These are phyloP conservation scores for Beta macrorhiza DNA, from an alignment of 179 eudicot species.

Conservation along the genomic window DNA sequence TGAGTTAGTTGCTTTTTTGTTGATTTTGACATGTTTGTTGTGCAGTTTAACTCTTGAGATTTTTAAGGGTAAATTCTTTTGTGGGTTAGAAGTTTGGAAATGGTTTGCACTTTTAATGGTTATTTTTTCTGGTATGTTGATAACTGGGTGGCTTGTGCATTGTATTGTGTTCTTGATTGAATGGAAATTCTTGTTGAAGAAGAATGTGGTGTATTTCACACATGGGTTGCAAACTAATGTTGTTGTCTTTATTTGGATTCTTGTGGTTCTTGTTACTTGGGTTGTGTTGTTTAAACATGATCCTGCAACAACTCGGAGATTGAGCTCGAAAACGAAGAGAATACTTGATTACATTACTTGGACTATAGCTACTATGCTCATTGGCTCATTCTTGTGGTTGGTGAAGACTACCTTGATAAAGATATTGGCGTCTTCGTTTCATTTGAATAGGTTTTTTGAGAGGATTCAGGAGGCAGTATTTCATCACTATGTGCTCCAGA, in stretches of 20 bases:
- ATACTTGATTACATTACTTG: conserved; percentile 33
- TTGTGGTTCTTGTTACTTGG: conserved; percentile 38
- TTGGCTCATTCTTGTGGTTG: conserved; percentile 41
- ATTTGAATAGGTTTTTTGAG: conserved; percentile 41
- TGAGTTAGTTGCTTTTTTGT: conserved; percentile 28
- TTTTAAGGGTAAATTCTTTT: conserved; percentile 18
- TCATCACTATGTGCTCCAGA: conserved; percentile 43
- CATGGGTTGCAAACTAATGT: conserved; percentile 37
- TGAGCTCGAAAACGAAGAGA: background rate
- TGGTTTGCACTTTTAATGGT: conserved; percentile 46
- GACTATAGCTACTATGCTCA: conserved; percentile 27
- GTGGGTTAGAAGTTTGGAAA: conserved; percentile 39
- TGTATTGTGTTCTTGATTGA: conserved; percentile 40
- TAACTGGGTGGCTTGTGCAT: conserved; percentile 36
- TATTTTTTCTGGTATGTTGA: conserved; percentile 39
- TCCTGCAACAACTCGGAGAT: background rate
- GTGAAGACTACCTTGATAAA: conserved; percentile 41
- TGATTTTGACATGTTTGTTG: conserved; percentile 30
- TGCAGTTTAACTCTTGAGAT: conserved; percentile 26
- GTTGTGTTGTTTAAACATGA: conserved; percentile 26
- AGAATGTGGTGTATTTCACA: conserved; percentile 42
- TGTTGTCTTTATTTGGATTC: conserved; percentile 37
- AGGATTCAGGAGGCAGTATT: conserved; percentile 46
- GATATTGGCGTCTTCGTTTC: conserved; percentile 45
- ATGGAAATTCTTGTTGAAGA: conserved; percentile 41